Conservation (phyloP, 2,329 filamentous ascomycete species). For the Neopestalotiopsis sp. region DNA sequence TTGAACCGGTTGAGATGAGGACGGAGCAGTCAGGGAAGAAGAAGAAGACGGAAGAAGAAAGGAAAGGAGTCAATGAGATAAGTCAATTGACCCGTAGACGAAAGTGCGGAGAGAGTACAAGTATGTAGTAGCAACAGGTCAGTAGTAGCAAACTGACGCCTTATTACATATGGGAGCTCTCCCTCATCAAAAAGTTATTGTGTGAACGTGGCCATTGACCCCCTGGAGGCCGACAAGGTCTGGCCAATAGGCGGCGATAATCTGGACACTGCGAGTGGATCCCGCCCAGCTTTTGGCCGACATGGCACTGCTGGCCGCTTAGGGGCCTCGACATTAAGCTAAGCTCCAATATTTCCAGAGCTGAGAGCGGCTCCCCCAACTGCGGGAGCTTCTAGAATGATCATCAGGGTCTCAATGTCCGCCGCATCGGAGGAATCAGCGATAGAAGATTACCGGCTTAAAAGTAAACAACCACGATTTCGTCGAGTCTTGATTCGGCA, state of each 20-base stretch:
- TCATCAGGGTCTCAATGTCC: background rate
- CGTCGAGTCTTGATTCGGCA: too few relatives aligned
- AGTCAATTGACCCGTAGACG: background rate
- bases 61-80: conserved; percentile 2
- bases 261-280: conserved; percentile 1
- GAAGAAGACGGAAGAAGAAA: conserved; percentile 15
- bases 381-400: background rate
- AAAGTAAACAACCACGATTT: background rate
- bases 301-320: background rate
- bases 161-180: background rate
- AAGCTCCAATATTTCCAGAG: background rate
- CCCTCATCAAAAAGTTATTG: conserved; percentile 20
- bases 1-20: conserved; percentile 7
- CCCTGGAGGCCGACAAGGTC: conserved; percentile 5
- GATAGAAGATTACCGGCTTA: background rate
- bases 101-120: conserved; percentile 8
- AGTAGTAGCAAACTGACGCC: background rate
- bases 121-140: background rate
- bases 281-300: background rate
- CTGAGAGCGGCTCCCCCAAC: background rate
- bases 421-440: background rate
- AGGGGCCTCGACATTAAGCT: background rate
- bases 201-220: conserved; percentile 23
- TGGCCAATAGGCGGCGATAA: conserved; percentile 5
- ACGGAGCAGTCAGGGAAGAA: conserved; percentile 12